phyloP scores from a whole-genome alignment of 2,329 filamentous ascomycete genomes.

The Neopestalotiopsis sp. region DNA sequence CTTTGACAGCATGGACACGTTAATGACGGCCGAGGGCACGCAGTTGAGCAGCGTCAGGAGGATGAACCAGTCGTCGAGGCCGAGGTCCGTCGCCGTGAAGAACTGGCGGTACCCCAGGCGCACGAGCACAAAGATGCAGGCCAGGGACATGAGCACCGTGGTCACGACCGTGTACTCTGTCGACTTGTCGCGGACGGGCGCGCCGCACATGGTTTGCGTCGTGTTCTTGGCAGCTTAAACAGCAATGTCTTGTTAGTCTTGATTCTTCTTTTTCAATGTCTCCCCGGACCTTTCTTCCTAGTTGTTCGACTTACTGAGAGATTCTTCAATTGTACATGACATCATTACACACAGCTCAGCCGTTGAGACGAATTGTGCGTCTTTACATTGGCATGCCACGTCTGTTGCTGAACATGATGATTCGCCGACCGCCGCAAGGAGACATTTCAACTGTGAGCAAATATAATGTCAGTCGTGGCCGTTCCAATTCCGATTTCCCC shows the following conservation, averaged over 20 bases:
- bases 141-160: constrained; percentile 19
- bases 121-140: constrained; percentile 21
- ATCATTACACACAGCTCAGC: constrained; percentile 19
- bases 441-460: constrained; percentile 14
- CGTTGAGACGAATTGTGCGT: constrained; percentile 6
- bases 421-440: constrained; percentile 12
- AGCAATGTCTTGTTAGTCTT: not conserved
- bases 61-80: constrained; percentile 24
- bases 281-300: not conserved
- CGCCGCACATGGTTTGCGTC: constrained; percentile 24
- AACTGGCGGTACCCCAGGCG: constrained; percentile 23
- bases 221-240: constrained; percentile 24
- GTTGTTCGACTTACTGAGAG: constrained; percentile 17
- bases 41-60: constrained; percentile 21
- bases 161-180: constrained; percentile 21
- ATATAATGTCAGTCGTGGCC: too few relatives aligned
- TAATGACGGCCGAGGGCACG: constrained; percentile 24
- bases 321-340: constrained; percentile 21
- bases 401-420: constrained; percentile 21
- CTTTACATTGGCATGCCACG: constrained; percentile 21
- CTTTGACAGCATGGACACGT: constrained; percentile 20
- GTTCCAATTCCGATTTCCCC: too few relatives aligned
- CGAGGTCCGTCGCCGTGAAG: constrained; percentile 22
- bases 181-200: constrained; percentile 21
- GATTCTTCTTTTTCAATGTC: not conserved